Evolutionary conservation across 768 basidiomycete species (phyloP).

Genomic region (Boletus edulis): DNA sequence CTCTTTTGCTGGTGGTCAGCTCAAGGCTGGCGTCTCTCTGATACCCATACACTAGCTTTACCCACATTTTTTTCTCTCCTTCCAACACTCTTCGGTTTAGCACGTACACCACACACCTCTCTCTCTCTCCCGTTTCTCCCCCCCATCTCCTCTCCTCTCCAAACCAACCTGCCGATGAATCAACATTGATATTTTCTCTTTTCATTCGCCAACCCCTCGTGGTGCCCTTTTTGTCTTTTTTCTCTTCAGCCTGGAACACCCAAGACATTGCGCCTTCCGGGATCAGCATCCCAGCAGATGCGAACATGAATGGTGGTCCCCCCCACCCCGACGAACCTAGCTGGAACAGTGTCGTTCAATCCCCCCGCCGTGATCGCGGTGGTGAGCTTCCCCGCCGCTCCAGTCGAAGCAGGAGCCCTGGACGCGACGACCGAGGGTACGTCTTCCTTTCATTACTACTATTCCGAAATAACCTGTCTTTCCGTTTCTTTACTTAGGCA

Average conservation of each 20-base stretch:
- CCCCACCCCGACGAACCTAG: conserved; percentile 52
- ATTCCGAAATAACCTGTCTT: neutral
- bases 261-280: conserved; percentile 77
- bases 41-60: conserved; percentile 9
- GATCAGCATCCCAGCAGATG: conserved; percentile 69
- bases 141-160: conserved; percentile 9
- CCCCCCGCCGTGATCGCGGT: conserved; percentile 35
- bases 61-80: conserved; percentile 8
- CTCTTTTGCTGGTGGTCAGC: conserved; percentile 27
- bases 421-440: conserved; percentile 54
- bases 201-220: conserved; percentile 24
- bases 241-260: conserved; percentile 73
- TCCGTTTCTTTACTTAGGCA: no score
- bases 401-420: conserved; percentile 80
- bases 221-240: conserved; percentile 7
- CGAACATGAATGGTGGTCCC: conserved; percentile 42
- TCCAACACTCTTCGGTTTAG: conserved; percentile 12
- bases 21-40: conserved; percentile 34
- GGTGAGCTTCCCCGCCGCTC: conserved; percentile 60
- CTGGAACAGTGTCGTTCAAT: conserved; percentile 51
- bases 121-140: conserved; percentile 13
- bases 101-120: conserved; percentile 11
- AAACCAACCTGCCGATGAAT: conserved; percentile 32
- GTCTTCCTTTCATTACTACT: conserved; percentile 23
- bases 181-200: conserved; percentile 42